A percentile compares a stretch with the other conserved stretches of the same genome.
Evolutionary conservation across 495 filamentous ascomycete species (phyloP).

Genomic region (Sabuloglossum arenarium): DNA sequence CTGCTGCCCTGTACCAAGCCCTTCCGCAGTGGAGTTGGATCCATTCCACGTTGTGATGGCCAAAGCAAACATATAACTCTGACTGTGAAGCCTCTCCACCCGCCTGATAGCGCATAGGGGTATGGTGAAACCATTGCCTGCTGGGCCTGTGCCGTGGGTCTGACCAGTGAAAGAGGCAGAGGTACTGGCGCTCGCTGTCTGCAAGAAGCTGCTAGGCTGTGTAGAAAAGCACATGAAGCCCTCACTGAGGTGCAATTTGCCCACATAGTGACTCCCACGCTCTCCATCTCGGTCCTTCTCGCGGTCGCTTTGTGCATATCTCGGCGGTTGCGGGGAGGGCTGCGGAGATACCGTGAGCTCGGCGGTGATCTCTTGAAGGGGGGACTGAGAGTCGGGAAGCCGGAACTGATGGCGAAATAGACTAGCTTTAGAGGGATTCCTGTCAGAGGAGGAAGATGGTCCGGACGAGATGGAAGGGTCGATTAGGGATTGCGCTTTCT

Average conservation of each 20-base stretch:
- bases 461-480: slow-evolving; percentile 37
- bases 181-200: slow-evolving; percentile 48
- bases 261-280: slow-evolving; percentile 69
- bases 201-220: slow-evolving; percentile 69
- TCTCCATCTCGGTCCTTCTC: slow-evolving; percentile 39
- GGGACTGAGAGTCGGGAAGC: slow-evolving; percentile 75
- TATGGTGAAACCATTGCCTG: slow-evolving; percentile 91
- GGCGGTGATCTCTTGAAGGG: slow-evolving; percentile 85
- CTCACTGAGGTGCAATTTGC: slow-evolving; percentile 83
- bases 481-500: slow-evolving; percentile 89
- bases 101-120: slow-evolving; percentile 78
- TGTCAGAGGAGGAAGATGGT: slow-evolving; percentile 36
- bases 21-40: slow-evolving; percentile 11
- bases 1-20: slow-evolving; percentile 33
- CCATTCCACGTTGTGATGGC: slow-evolving; percentile 96
- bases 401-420: slow-evolving; percentile 94
- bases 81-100: slow-evolving; percentile 79
- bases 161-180: slow-evolving; percentile 70
- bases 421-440: slow-evolving; percentile 69
- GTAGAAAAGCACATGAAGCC: slow-evolving; percentile 91
- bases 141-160: slow-evolving; percentile 77
- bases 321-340: slow-evolving; percentile 12
- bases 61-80: slow-evolving; percentile 78
- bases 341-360: slow-evolving; percentile 69
- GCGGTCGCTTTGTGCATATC: slow-evolving; percentile 20